Percentiles rank a stretch among this genome's conserved stretches.
phyloP scores from a whole-genome alignment of 2,329 filamentous ascomycete genomes.

The Apiospora marii region DNA sequence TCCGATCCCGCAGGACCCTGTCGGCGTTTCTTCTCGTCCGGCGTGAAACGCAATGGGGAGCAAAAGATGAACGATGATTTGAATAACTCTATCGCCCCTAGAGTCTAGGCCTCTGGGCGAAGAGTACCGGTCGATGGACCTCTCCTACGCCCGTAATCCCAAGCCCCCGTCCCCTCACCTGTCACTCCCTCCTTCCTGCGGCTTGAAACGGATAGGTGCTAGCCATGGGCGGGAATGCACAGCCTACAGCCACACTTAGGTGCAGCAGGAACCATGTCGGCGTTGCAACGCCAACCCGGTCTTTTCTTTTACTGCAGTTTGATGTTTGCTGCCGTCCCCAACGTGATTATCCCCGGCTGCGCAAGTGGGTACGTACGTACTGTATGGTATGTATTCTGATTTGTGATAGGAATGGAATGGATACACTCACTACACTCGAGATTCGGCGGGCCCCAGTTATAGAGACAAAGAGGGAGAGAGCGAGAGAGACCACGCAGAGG shows the following conservation, averaged over 20 bases:
- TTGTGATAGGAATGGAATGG: background rate
- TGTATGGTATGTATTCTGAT: background rate
- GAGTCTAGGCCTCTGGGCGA: background rate
- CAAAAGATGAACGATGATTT: background rate
- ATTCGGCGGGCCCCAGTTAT: background rate
- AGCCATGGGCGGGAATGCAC: slow-evolving; percentile 8
- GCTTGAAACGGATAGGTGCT: slow-evolving; percentile 15
- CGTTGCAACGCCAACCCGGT: background rate
- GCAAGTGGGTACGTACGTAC: background rate
- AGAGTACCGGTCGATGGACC: background rate
- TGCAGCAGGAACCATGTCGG: slow-evolving; percentile 12
- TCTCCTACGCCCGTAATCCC: background rate
- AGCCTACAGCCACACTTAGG: slow-evolving; percentile 17
- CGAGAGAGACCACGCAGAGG: background rate
- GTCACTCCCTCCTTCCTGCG: background rate
- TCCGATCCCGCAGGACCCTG: background rate
- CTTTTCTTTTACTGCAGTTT: background rate
- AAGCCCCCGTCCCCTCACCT: background rate
- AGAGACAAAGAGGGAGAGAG: background rate
- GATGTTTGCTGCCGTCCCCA: background rate
- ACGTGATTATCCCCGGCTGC: background rate
- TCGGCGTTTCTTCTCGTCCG: background rate
- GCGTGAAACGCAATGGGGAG: background rate
- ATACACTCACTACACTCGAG: background rate
- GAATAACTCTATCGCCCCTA: background rate